A percentile compares a stretch with the other conserved stretches of the same genome.
phyloP scores from a whole-genome alignment of 139 green algal genomes.

The Chlorella sp. region DNA sequence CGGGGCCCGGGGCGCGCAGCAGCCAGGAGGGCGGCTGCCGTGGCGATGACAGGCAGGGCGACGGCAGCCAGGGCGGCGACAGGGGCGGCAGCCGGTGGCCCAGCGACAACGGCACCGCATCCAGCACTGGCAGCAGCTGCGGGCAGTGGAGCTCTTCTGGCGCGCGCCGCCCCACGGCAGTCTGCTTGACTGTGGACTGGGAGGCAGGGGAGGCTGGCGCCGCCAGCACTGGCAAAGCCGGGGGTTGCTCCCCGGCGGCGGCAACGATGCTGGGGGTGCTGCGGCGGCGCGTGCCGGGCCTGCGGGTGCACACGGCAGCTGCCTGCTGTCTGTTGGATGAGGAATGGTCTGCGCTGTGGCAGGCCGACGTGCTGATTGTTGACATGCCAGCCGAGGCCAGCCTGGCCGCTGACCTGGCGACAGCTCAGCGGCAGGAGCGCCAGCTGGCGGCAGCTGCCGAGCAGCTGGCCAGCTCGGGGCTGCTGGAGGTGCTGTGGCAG shows the following conservation, averaged over 20 bases:
- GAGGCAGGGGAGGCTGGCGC: background rate
- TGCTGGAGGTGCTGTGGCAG: conserved; percentile 35
- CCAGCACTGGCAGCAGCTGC: background rate
- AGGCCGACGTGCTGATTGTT: conserved; percentile 12
- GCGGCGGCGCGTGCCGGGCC: background rate
- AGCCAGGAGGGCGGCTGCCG: background rate
- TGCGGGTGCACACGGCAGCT: background rate
- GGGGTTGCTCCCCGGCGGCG: background rate
- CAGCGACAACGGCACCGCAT: background rate
- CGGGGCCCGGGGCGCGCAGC: background rate
- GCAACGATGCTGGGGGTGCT: conserved; percentile 10
- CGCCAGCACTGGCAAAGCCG: background rate
- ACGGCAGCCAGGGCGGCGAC: background rate
- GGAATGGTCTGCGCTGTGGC: background rate
- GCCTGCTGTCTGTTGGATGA: conserved; percentile 20
- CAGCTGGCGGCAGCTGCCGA: background rate
- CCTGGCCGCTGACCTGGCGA: background rate
- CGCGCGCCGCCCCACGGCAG: background rate
- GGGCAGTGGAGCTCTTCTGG: background rate
- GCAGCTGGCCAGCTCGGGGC: background rate
- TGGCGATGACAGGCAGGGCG: background rate
- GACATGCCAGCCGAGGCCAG: background rate
- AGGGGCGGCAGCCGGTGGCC: background rate
- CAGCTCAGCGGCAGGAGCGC: background rate
- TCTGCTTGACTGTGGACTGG: background rate